Conservation (phyloP, 2,329 filamentous ascomycete genomes). For the Pseudogymnoascus sp. region DNA sequence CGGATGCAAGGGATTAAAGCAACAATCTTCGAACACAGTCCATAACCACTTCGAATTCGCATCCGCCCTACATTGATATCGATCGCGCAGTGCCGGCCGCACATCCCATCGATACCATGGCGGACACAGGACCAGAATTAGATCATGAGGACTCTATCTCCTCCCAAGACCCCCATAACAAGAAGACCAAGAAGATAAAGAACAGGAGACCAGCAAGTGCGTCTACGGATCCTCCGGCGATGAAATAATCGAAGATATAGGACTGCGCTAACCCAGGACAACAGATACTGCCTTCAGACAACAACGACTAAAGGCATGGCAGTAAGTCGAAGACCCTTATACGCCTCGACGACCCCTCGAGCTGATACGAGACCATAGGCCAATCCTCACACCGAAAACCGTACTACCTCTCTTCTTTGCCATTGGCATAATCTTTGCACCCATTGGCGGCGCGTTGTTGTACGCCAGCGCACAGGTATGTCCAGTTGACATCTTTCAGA, state of each 20-base stretch:
- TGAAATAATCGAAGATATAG: slow-evolving; percentile 18
- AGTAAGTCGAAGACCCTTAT: slow-evolving; percentile 53
- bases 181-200: slow-evolving; percentile 73
- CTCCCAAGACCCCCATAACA: slow-evolving; percentile 46
- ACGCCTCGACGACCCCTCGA: neutral
- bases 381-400: slow-evolving; percentile 91
- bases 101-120: slow-evolving; percentile 20
- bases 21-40: neutral
- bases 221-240: slow-evolving; percentile 21
- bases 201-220: slow-evolving; percentile 84
- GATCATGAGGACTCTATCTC: slow-evolving; percentile 43
- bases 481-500: neutral
- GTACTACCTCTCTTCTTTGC: slow-evolving; percentile 86
- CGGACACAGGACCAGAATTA: slow-evolving; percentile 23
- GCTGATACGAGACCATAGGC: slow-evolving; percentile 44
- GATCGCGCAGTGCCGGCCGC: slow-evolving; percentile 5
- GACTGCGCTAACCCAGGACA: slow-evolving; percentile 15
- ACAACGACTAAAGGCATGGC: slow-evolving; percentile 96
- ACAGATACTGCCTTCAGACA: slow-evolving; percentile 93
- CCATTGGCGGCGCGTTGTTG: slow-evolving; percentile 79
- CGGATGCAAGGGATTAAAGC: neutral
- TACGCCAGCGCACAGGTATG: slow-evolving; percentile 76
- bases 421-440: slow-evolving; percentile 86
- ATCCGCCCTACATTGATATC: neutral
- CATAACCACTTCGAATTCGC: neutral